Percentiles rank a stretch among this genome's conserved stretches.
Evolutionary conservation across 306 rosid genomes (phyloP).

Genomic region (Inga oerstediana): DNA sequence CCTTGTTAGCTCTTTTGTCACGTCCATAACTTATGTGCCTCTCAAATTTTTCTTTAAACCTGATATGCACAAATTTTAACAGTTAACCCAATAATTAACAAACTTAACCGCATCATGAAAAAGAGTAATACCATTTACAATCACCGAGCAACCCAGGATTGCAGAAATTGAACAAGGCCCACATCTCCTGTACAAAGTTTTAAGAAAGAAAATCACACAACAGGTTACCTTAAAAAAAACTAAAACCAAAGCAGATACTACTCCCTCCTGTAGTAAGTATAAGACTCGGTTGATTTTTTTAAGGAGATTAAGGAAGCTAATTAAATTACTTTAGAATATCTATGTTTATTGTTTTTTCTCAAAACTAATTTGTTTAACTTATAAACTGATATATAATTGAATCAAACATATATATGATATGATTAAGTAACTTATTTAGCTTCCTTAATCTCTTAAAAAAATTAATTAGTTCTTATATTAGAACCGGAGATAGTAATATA

Average conservation of each 20-base stretch:
- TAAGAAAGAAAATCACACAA: constrained; percentile 28
- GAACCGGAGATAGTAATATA: no score
- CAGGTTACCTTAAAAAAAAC: constrained; percentile 13
- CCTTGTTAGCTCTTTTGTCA: constrained; percentile 79
- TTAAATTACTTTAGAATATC: no score
- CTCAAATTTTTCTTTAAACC: constrained; percentile 79
- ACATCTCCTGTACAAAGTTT: constrained; percentile 65
- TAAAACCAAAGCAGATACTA: background rate
- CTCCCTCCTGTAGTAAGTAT: no score
- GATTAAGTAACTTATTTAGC: no score
- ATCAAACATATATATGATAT: no score
- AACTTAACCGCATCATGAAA: constrained; percentile 30
- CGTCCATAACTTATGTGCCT: constrained; percentile 79
- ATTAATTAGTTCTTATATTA: no score
- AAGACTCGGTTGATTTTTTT: no score
- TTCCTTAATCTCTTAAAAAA: no score
- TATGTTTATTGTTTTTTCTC: no score
- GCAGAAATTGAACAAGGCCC: constrained; percentile 93
- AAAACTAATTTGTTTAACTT: no score
- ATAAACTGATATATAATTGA: no score
- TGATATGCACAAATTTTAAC: constrained; percentile 40
- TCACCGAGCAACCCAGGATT: constrained; percentile 91
- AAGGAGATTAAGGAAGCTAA: no score
- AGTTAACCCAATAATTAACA: constrained; percentile 24
- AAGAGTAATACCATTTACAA: constrained; percentile 60